A percentile compares a stretch with the other conserved stretches of the same genome.
phyloP scores from a whole-genome alignment of 2,329 filamentous ascomycete genomes.

The Trichoderma hamatum region DNA sequence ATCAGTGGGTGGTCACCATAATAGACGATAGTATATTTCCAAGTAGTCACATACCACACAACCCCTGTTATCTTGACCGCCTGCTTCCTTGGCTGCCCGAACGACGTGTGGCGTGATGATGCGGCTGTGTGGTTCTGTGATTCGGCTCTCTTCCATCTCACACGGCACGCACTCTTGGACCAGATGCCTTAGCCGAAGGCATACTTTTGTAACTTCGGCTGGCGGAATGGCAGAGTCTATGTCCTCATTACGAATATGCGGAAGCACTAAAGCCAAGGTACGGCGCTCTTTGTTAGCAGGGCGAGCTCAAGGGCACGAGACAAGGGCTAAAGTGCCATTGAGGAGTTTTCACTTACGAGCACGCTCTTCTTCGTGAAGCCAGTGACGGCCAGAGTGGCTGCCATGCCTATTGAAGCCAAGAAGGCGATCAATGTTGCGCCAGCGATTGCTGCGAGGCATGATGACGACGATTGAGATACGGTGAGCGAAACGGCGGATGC shows the following conservation, averaged over 20 bases:
- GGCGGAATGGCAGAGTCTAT: constrained; percentile 71
- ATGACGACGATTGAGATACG: constrained; percentile 5
- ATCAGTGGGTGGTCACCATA: neutral
- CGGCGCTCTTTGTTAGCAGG: constrained; percentile 12
- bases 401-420: constrained; percentile 35
- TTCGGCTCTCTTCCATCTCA: constrained; percentile 75
- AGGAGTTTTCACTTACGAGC: constrained; percentile 43
- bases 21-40: neutral
- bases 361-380: constrained; percentile 49
- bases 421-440: constrained; percentile 39
- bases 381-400: constrained; percentile 37
- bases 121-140: constrained; percentile 80
- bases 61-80: constrained; percentile 69
- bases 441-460: constrained; percentile 31
- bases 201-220: constrained; percentile 83
- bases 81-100: constrained; percentile 78
- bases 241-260: constrained; percentile 60
- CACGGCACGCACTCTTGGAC: constrained; percentile 88
- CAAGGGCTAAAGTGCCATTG: neutral
- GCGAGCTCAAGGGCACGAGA: neutral
- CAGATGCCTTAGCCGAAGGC: constrained; percentile 85
- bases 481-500: constrained; percentile 9
- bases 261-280: constrained; percentile 58
- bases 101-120: constrained; percentile 83
- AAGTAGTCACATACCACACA: constrained; percentile 63